Base-by-base conservation (phyloP, 108 stramenopile species). In the Cyclotella baltica region DNA sequence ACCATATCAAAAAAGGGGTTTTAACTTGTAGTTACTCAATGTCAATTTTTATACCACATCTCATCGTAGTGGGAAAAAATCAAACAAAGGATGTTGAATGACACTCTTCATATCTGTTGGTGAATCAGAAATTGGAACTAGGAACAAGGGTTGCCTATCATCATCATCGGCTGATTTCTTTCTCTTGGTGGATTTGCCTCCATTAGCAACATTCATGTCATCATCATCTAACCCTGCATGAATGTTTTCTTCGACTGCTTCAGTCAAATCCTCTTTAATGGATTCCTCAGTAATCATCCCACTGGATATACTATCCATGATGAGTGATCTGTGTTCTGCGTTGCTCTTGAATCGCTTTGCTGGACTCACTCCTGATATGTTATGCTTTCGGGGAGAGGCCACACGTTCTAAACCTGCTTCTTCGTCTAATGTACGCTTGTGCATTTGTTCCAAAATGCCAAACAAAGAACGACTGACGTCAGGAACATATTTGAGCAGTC, bases 401-500 rank as follows among this genome's bases (percentile, higher is more conserved):
- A 18, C 2, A 20, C 73, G 77, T 22, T 38, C 72, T 23, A 22
- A 16, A 1, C 68, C 79, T 4, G 63, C 69, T 28, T 29, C 76
- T 16, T 85, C 83, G 48, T 89, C 90, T 16, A 66, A 36, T 33
- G 71, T 87, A 2, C 94, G 83, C 64, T 90, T 88, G n/a, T 76
- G 81, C 90, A 95, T 92, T 9, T 70, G 81, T 11, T 92, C 88
- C 57, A 95, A 73, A 31, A 95, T 82, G 0, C 86, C 90, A 72
- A 85, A 89, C 36, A 95, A 56, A 22, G 94, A 84, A 48, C 88
- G 79, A 40, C 89, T 84, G 19, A 93, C 84, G 78, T 95, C 92
- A 3, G 94, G 94, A 37, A 95, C 86, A 56, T 95, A 95, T 67
- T 95, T 95, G 70, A 85, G 76, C 29, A 95, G 72, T 36, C 86